A percentile compares a stretch with the other conserved stretches of the same genome.
phyloP scores from a whole-genome alignment of 345 rosid genomes.

The Microcos paniculata region DNA sequence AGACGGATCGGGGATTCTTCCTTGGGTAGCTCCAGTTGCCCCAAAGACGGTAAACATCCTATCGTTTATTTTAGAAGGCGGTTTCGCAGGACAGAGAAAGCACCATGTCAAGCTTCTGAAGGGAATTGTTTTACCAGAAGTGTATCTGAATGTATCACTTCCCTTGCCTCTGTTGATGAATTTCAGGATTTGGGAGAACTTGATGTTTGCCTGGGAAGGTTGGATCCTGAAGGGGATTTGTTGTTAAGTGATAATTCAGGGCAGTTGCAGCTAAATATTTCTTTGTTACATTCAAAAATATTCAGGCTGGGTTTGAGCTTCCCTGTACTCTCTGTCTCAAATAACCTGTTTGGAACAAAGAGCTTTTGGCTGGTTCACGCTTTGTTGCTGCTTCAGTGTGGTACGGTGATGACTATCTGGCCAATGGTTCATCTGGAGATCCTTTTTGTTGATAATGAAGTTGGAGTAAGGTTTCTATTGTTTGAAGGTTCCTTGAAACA shows the following conservation, averaged over 20 bases:
- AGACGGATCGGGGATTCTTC: slow-evolving; percentile 35
- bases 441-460: slow-evolving; percentile 70
- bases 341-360: slow-evolving; percentile 33
- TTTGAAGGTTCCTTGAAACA: slow-evolving; percentile 85
- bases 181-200: slow-evolving; percentile 23
- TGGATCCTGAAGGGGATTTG: slow-evolving; percentile 35
- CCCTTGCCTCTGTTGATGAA: slow-evolving; percentile 25
- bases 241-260: slow-evolving; percentile 41
- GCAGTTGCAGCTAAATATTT: slow-evolving; percentile 34
- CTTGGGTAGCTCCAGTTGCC: slow-evolving; percentile 31
- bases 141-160: slow-evolving; percentile 21
- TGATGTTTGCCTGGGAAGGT: slow-evolving; percentile 26
- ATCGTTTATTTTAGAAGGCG: slow-evolving; percentile 83
- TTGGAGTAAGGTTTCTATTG: slow-evolving; percentile 65
- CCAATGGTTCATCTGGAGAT: slow-evolving; percentile 85
- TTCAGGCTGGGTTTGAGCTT: slow-evolving; percentile 41
- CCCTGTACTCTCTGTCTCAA: slow-evolving; percentile 35
- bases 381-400: slow-evolving; percentile 49
- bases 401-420: slow-evolving; percentile 54
- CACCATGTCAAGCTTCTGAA: slow-evolving; percentile 7
- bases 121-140: slow-evolving; percentile 20
- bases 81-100: slow-evolving; percentile 43
- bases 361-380: slow-evolving; percentile 43
- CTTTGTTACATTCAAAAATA: slow-evolving; percentile 32
- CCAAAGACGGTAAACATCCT: slow-evolving; percentile 48